Evolutionary conservation across 192 early-diverging fungal species (phyloP).

Genomic region (Backusella mclennaniae): DNA sequence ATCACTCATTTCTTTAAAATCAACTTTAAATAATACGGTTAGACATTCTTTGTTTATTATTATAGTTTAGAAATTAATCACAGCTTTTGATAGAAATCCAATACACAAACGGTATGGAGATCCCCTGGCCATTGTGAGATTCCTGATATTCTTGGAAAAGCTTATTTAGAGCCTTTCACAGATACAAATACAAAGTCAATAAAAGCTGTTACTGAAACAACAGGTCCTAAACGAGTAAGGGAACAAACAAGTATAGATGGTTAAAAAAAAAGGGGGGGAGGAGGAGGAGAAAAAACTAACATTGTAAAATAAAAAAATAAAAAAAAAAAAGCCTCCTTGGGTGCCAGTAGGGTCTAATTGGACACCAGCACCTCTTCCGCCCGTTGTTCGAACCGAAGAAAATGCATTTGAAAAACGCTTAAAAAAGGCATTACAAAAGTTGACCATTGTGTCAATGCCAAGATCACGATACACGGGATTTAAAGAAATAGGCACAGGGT

Average conservation of each 20-base stretch:
- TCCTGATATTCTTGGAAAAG: slow-evolving; percentile 33
- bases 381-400: slow-evolving; percentile 14
- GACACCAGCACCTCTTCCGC: slow-evolving; percentile 17
- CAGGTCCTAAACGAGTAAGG: slow-evolving; percentile 12
- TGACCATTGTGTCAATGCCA: slow-evolving; percentile 21
- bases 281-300: neutral
- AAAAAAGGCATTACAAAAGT: slow-evolving; percentile 29
- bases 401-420: slow-evolving; percentile 33
- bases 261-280: neutral
- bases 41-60: neutral
- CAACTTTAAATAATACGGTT: neutral
- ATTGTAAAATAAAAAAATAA: neutral
- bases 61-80: neutral
- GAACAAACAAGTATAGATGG: neutral
- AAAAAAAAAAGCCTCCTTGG: slow-evolving; percentile 28
- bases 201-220: neutral
- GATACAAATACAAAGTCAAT: neutral
- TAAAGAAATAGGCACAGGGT: slow-evolving; percentile 39
- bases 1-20: slow-evolving; percentile 24
- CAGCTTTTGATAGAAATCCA: neutral
- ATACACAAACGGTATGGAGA: slow-evolving; percentile 19
- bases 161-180: slow-evolving; percentile 13
- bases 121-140: slow-evolving; percentile 33
- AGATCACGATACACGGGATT: slow-evolving; percentile 23
- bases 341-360: slow-evolving; percentile 23